These are phyloP conservation scores for Trichosanthes truncata DNA, from an alignment of 306 rosid genomes.

Conservation along the genomic window DNA sequence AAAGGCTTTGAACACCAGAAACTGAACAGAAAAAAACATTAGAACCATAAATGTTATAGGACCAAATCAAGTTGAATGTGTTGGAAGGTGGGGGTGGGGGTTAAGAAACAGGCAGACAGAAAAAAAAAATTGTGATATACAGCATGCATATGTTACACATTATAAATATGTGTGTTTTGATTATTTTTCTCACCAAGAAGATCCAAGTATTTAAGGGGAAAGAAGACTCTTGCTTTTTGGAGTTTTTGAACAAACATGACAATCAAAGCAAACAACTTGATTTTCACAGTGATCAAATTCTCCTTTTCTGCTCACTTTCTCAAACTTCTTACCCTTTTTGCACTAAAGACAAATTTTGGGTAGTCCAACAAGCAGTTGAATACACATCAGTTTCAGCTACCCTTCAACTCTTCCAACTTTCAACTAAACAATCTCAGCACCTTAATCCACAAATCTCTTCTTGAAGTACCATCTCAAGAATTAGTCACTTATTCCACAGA, in stretches of 20 bases:
- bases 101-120: neutral
- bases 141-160: neutral
- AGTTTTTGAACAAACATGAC: neutral
- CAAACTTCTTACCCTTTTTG: neutral
- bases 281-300: neutral
- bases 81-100: neutral
- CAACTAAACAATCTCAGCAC: neutral
- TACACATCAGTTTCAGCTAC: neutral
- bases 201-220: neutral
- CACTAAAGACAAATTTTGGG: neutral
- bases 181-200: neutral
- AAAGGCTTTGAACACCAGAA: constrained; percentile 72
- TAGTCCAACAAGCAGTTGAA: neutral
- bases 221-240: neutral
- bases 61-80: neutral
- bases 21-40: constrained; percentile 29
- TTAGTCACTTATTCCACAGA: neutral
- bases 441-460: neutral
- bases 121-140: neutral
- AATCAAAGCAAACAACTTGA: neutral
- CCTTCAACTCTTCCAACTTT: neutral
- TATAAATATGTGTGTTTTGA: neutral
- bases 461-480: neutral
- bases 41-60: neutral
- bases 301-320: neutral